Evolutionary conservation across 148 eudicot species (phyloP), one percentile per base, ranked within the genome.

Genomic region (Chenopodium album): DNA sequence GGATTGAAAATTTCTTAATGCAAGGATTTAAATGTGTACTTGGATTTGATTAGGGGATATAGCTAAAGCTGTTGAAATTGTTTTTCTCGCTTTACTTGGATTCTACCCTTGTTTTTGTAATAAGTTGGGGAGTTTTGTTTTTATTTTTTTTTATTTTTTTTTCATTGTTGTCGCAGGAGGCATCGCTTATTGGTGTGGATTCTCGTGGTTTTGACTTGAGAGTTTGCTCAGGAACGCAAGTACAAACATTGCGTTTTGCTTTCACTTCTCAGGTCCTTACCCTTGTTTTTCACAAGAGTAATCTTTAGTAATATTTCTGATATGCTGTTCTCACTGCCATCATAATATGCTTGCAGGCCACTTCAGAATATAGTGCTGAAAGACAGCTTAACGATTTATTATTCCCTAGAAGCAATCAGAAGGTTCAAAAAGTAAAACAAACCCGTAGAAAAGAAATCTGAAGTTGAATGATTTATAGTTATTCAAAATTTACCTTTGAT

Each of bases 341-440:
- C 69, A 60, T 77, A 76, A 37, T 70, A 17, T 67, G 65, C 81
- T 79, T 87, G 87, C 94, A 96, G 99, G 99, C 97, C 82, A 85
- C 98, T 46, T 96, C 99, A 9, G 98, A 94, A 80, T 96, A 96
- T 82, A 89, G 98, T 84, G 99, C 97, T 5, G 99, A 94, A 82
- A 96, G 93, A 87, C 94, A 94, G 85, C 88, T 96, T 67, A 96
- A 96, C 76, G 89, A 92, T 82, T 34, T 94, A 46, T 84, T 96
- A 66, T 96, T 94, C 75, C 98, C 98, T n/a, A 89, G 95, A 85
- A 89, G 81, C 86, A 85, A 85, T 63, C 92, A 89, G 78, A 91
- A 86, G 83, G 75, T 26, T 77, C 92, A 88, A 76, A 92, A 89
- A 86, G 87, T 88, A 83, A 89, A 87, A 89, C 90, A 89, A 87